phyloP scores from a whole-genome alignment of 2,329 filamentous ascomycete species.

The Nothophoma quercina region DNA sequence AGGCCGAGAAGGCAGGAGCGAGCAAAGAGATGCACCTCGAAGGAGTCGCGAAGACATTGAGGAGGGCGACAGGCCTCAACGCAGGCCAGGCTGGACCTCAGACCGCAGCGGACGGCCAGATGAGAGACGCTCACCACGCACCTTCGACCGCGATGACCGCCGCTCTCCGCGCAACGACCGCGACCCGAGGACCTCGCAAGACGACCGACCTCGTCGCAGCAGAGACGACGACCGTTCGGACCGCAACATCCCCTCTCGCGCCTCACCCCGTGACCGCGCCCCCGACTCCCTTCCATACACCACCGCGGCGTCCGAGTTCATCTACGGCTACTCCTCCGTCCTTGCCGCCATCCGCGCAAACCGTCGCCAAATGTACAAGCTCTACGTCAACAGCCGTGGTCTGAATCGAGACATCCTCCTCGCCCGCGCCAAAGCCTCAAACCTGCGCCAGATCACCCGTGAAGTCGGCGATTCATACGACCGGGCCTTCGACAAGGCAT shows the following conservation, averaged over 20 bases:
- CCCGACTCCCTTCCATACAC: conserved; percentile 70
- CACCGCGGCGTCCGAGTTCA: conserved; percentile 87
- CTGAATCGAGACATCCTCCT: conserved; percentile 29
- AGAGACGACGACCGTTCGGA: not conserved
- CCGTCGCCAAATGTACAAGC: conserved; percentile 78
- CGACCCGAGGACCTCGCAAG: conserved; percentile 1
- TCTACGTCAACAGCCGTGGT: conserved; percentile 69
- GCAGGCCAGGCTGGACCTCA: not conserved
- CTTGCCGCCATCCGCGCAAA: conserved; percentile 75
- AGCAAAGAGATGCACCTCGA: conserved; percentile 5
- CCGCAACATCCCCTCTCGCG: conserved; percentile 4
- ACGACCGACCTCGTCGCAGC: not conserved
- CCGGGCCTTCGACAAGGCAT: conserved; percentile 82
- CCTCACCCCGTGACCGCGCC: conserved; percentile 4
- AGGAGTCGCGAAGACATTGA: not conserved
- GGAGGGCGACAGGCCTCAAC: not conserved
- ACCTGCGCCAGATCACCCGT: conserved; percentile 43
- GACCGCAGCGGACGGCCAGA: not conserved
- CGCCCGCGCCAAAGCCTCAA: conserved; percentile 24
- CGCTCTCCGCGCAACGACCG: conserved; percentile 8
- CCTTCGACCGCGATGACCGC: not conserved
- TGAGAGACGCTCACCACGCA: not conserved
- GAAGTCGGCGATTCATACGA: conserved; percentile 69
- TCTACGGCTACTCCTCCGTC: conserved; percentile 86
- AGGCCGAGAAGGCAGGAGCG: not conserved